Conservation (phyloP, 768 basidiomycete genomes). For the Favolaschia claudopus region DNA sequence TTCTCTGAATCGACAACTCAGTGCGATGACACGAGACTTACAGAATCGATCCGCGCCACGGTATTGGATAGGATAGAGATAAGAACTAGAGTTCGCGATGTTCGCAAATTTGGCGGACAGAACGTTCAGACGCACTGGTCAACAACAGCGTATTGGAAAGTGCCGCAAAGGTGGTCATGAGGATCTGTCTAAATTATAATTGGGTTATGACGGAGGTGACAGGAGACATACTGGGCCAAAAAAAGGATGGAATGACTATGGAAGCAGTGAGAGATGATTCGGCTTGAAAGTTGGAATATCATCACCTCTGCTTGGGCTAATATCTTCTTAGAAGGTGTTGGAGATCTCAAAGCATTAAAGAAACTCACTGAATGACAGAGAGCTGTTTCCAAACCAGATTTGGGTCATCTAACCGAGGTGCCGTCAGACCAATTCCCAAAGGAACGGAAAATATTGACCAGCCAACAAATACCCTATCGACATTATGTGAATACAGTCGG, state of each 20-base stretch:
- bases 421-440: no score
- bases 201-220: neutral
- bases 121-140: conserved; percentile 59
- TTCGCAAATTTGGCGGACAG: conserved; percentile 5
- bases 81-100: conserved; percentile 55
- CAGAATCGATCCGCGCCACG: conserved; percentile 81
- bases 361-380: conserved; percentile 44
- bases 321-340: neutral
- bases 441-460: no score
- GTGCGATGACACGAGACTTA: conserved; percentile 24
- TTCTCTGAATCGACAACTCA: conserved; percentile 33
- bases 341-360: conserved; percentile 20
- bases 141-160: conserved; percentile 80
- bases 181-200: conserved; percentile 40
- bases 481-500: no score
- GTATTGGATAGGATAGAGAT: conserved; percentile 94
- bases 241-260: conserved; percentile 68
- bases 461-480: no score
- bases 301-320: conserved; percentile 3
- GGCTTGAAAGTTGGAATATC: conserved; percentile 10
- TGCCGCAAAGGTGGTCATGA: conserved; percentile 84
- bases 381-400: conserved; percentile 87
- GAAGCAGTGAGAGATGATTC: conserved; percentile 45
- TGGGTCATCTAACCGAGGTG: no score
- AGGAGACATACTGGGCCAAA: conserved; percentile 61